Base-by-base conservation (phyloP, 345 rosid genomes). In the Carallia brachiata region DNA sequence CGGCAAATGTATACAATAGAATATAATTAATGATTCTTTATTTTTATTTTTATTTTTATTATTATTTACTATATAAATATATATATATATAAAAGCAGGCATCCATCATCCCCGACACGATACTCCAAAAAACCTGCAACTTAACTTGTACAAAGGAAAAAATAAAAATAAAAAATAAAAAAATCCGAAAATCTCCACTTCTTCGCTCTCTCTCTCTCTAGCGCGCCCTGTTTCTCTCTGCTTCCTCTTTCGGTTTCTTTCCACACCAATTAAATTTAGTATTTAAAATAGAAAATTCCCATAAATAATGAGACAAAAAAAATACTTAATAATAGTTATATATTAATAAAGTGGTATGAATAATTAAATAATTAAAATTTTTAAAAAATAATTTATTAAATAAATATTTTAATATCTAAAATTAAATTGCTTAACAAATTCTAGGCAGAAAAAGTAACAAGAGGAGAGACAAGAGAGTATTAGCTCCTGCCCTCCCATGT, bases 71-170 rank as follows among this genome's bases (percentile, higher is more conserved):
- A 5, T 7, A 7, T 4, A 36, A 3, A 4, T 36, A 3, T 36
- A 36, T 37, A 37, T 37, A 6, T 39, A 8, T 39, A 44, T 13
- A 68, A 39, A 69, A 72, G 65, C 69, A 73, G 86, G 76, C 86
- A 82, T 78, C 58, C 3, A 2, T 4, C 12, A n/a, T 66, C 58
- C 86, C 86, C 84, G 91, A 85, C 95, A 86, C 85, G 81, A 81
- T 84, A 84, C 81, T 85, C 90, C 89, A 81, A 84, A 23, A 82
- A 85, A 77, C 86, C 89, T 83, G 90, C 87, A 81, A 80, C 79
- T 79, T 84, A 40, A 6, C 47, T 40, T 40, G 7, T 40, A 40
- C 47, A 40, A 40, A 40, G 13, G 47, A 10, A 7, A 7, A 8
- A 9, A 6, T 4, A 32, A 1, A 40, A 40, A 40, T 1, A 40